Conservation (phyloP, 1,284 basidiomycete genomes). For the Tilletia setariae region DNA sequence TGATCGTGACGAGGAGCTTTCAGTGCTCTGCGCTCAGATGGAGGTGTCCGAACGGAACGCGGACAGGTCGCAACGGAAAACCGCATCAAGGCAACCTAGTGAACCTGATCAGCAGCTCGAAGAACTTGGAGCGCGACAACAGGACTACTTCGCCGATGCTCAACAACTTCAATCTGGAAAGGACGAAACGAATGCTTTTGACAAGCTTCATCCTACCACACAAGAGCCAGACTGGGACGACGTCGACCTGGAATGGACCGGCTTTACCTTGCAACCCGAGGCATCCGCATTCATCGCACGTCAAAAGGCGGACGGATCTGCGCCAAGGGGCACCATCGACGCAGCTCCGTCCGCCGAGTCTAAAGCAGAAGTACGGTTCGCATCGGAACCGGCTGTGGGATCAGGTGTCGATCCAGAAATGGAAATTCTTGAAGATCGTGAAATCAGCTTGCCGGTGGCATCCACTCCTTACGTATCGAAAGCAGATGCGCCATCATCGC, state of each 20-base stretch:
- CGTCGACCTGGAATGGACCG: conserved; percentile 37
- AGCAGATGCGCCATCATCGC: not conserved
- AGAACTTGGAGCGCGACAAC: conserved; percentile 13
- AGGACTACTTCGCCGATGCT: not conserved
- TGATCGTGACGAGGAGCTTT: conserved; percentile 23
- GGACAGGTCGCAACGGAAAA: conserved; percentile 24
- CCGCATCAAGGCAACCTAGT: no score
- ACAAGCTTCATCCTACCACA: not conserved
- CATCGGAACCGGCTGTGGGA: not conserved
- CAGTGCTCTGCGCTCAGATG: conserved; percentile 24
- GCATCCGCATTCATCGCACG: conserved; percentile 25
- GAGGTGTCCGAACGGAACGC: conserved; percentile 4
- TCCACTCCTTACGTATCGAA: conserved; percentile 17
- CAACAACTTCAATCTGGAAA: not conserved
- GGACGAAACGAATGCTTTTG: not conserved
- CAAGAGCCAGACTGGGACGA: conserved; percentile 36
- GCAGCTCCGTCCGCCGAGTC: not conserved
- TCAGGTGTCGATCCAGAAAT: not conserved
- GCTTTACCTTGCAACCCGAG: conserved; percentile 42
- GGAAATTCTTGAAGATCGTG: not conserved
- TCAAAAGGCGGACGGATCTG: no score
- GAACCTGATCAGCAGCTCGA: conserved; percentile 13
- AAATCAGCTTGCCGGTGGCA: not conserved
- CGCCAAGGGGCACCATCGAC: no score
- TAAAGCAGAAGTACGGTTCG: conserved; percentile 6